Base-by-base conservation (phyloP, 805 yeast genomes). In the Kluyveromyces wickerhamii region DNA sequence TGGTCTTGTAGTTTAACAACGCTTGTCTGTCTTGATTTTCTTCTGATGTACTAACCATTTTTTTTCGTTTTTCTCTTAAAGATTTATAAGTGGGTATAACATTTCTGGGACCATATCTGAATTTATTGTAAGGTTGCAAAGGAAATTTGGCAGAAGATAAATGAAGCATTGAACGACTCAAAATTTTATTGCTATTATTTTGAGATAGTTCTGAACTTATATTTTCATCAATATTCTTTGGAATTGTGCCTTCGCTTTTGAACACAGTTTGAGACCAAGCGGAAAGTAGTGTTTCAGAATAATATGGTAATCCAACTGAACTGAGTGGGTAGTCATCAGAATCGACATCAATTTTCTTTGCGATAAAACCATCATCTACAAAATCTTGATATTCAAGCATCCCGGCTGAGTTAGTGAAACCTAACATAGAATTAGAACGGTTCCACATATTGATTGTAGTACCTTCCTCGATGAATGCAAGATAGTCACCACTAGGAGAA, bases 271-370 rank as follows among this genome's bases (percentile, higher is more conserved):
- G 51, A 0, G 89, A 81, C 86, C 88, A 89, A 10, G 84, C 79
- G 0, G 96, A 86, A 7, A 88, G 63, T 12, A 92, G 66, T 36
- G 71, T 71, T 27, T 80, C 83, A 36, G 75, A 75, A 55, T 86
- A 92, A 48, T 78, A 85, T 0, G 98, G 97, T 72, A 92, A 62
- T 7, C 96, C 96, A 2, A 92, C 65, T 1, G 74, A 52, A 31
- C 77, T 79, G 37, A 89, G 65, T 0, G 96, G 87, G 10, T 66
- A 60, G 3, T 54, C 43, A 6, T 60, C 57, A 25, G 67, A 66
- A 40, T 79, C 77, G 4, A 67, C 53, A 2, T 39, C 44, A 2
- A 58, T 52, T 15, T 39, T 46, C 37, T 38, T 49, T 39, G 38
- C 28, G 12, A 47, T 29, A 34, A 62, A 41, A 32, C 66, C 46